Evolutionary conservation across 2,329 filamentous ascomycete species (phyloP).

Genomic region (Alternaria longipes): DNA sequence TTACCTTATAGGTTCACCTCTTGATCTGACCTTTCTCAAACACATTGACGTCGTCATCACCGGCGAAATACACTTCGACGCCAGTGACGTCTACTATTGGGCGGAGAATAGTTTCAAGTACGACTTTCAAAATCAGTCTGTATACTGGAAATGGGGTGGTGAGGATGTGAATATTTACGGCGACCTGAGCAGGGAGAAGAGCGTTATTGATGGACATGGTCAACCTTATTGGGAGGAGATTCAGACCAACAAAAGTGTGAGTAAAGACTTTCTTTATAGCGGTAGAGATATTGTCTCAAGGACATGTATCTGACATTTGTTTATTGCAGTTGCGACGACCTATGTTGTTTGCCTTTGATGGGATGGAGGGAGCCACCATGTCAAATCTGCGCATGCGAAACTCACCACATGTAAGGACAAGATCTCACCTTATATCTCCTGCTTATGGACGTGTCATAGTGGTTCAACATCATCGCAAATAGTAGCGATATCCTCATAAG

Average conservation of each 20-base stretch:
- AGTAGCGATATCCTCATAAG: not conserved
- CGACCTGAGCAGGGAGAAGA: conserved; percentile 38
- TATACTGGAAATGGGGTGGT: conserved; percentile 70
- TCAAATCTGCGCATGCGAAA: not conserved
- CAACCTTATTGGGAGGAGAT: not conserved
- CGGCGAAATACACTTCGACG: not conserved
- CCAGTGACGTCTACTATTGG: conserved; percentile 14
- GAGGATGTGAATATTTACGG: conserved; percentile 71
- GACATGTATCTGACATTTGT: not conserved
- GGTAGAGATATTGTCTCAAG: not conserved
- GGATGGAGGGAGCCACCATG: not conserved
- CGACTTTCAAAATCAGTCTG: conserved; percentile 67
- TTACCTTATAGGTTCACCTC: not conserved
- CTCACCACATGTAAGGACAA: not conserved
- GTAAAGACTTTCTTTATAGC: not conserved
- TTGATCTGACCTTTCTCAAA: not conserved
- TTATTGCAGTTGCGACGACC: not conserved
- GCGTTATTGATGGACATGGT: not conserved
- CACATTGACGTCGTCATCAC: not conserved
- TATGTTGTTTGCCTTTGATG: not conserved
- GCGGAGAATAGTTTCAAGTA: conserved; percentile 21
- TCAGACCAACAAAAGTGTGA: not conserved
- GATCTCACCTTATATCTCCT: not conserved
- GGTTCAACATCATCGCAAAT: not conserved
- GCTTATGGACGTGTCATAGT: not conserved